Conservation (phyloP, 371 early-diverging fungal species). For the Mortierella sp. region DNA sequence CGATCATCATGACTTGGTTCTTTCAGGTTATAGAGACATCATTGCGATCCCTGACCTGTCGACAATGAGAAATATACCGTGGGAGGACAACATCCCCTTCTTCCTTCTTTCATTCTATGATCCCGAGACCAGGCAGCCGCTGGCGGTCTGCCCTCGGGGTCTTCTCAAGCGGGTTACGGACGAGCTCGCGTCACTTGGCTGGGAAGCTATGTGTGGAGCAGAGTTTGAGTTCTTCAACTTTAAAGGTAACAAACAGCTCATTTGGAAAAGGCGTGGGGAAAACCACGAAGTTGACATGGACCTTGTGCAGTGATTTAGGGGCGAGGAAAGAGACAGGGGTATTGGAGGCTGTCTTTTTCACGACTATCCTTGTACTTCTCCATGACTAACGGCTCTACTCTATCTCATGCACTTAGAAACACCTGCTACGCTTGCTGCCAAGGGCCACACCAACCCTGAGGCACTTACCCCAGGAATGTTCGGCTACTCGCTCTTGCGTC, state of each 20-base stretch:
- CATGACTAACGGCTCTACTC: no score
- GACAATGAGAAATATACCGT: constrained; percentile 78
- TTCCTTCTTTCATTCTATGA: constrained; percentile 77
- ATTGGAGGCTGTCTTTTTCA: no score
- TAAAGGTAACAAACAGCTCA: constrained; percentile 62
- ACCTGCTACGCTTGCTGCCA: constrained; percentile 66
- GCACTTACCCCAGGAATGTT: constrained; percentile 84
- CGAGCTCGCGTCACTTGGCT: constrained; percentile 55
- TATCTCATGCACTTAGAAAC: no score
- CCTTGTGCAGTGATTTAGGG: background rate
- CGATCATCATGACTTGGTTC: background rate
- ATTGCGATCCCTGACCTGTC: constrained; percentile 75
- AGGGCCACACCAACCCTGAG: constrained; percentile 62
- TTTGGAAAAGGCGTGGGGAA: no score
- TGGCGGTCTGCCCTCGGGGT: constrained; percentile 75
- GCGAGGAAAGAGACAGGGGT: background rate
- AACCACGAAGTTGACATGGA: background rate
- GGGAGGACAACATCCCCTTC: constrained; percentile 81
- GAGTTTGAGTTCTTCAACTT: constrained; percentile 90
- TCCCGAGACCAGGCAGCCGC: constrained; percentile 64
- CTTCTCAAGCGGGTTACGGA: constrained; percentile 66
- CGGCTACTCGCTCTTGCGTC: constrained; percentile 84
- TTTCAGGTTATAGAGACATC: constrained; percentile 71
- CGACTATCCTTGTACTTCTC: no score
- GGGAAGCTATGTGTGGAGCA: constrained; percentile 74